Evolutionary conservation across 805 yeast species (phyloP).

Genomic region (Pichia kluyveri): DNA sequence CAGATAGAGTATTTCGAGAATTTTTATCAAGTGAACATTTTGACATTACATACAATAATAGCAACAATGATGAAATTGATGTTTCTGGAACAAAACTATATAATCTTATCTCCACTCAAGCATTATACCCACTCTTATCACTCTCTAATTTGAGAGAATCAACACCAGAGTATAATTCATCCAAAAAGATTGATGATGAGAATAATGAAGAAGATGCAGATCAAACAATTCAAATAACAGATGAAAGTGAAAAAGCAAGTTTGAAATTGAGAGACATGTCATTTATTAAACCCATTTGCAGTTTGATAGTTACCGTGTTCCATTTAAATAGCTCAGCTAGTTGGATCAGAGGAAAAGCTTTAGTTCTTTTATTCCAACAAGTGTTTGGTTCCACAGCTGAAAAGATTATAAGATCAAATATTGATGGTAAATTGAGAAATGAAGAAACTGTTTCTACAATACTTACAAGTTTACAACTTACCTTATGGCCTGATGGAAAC

Average conservation of each 20-base stretch:
- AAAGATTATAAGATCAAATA: constrained; percentile 43
- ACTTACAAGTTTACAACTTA: constrained; percentile 22
- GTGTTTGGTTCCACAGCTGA: constrained; percentile 80
- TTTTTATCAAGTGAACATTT: constrained; percentile 72
- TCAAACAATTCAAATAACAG: background rate
- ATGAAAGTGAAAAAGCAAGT: background rate
- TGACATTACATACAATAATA: constrained; percentile 13
- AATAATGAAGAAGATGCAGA: background rate
- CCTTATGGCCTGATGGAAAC: constrained; percentile 44
- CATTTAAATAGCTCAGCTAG: constrained; percentile 48
- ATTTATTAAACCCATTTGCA: constrained; percentile 77
- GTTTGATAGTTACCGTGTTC: constrained; percentile 61
- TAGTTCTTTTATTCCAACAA: constrained; percentile 74
- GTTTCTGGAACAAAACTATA: constrained; percentile 25
- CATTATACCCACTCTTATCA: constrained; percentile 7
- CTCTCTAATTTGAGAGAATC: background rate
- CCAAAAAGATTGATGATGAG: too few species aligned
- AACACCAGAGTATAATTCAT: background rate
- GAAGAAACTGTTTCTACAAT: constrained; percentile 39
- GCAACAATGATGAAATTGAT: constrained; percentile 11
- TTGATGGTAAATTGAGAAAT: constrained; percentile 29
- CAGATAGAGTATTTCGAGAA: constrained; percentile 59
- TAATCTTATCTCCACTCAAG: constrained; percentile 24
- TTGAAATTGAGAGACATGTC: constrained; percentile 22
- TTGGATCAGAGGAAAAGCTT: constrained; percentile 82